Conservation (phyloP, 1,284 basidiomycete genomes). For the Sanghuangporus baumii region DNA sequence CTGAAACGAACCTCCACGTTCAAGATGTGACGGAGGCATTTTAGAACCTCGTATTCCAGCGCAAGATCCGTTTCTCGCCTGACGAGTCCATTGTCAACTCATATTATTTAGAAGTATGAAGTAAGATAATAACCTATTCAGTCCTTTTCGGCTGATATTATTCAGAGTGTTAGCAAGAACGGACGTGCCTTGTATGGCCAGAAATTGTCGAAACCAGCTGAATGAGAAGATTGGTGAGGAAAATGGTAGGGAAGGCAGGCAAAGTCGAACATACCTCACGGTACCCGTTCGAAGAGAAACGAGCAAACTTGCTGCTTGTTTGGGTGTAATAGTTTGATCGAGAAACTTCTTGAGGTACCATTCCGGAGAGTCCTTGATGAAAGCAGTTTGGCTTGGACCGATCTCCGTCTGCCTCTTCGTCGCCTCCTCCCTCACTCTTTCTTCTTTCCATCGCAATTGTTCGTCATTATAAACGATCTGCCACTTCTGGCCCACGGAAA, state of each 20-base stretch:
- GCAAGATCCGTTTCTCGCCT: slow-evolving; percentile 65
- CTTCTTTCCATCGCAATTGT: slow-evolving; percentile 74
- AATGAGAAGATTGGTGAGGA: slow-evolving; percentile 1
- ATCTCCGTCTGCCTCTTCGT: slow-evolving; percentile 52
- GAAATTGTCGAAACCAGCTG: slow-evolving; percentile 82
- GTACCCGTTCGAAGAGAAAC: slow-evolving; percentile 83
- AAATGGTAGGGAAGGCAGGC: neutral
- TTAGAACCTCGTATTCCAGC: slow-evolving; percentile 87
- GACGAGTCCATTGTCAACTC: neutral
- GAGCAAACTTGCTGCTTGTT: slow-evolving; percentile 71
- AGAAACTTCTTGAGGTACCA: slow-evolving; percentile 91
- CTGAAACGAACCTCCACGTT: slow-evolving; percentile 61
- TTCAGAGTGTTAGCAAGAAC: slow-evolving; percentile 80
- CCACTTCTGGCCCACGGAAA: slow-evolving; percentile 89
- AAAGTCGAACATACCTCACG: slow-evolving; percentile 51
- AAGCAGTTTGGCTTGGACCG: slow-evolving; percentile 41
- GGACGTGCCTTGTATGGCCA: slow-evolving; percentile 75
- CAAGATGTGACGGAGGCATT: slow-evolving; percentile 82
- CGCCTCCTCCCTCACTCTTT: slow-evolving; percentile 53
- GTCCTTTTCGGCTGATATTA: slow-evolving; percentile 66
- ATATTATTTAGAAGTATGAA: neutral
- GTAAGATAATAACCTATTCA: slow-evolving; percentile 42
- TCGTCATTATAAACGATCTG: slow-evolving; percentile 83
- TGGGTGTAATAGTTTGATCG: slow-evolving; percentile 78
- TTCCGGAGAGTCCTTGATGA: slow-evolving; percentile 67